Base-by-base conservation (phyloP, 306 rosid genomes). In the Cucurbita maxima region DNA sequence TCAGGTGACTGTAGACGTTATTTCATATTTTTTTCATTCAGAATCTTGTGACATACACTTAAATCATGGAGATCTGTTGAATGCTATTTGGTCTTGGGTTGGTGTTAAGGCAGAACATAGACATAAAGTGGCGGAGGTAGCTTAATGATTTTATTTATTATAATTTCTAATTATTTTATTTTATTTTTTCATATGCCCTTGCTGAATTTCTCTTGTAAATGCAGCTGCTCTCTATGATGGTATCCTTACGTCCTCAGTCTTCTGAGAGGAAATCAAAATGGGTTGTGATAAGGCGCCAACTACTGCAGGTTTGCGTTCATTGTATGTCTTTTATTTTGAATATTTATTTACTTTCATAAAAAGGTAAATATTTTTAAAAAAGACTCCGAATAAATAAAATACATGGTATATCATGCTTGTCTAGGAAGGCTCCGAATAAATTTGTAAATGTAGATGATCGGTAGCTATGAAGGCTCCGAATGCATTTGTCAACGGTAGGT, bases 41-140 rank as follows among this genome's bases (percentile, higher is more conserved):
- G 87, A 81, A 73, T 85, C 86, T 62, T 93, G 97, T 87, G 90
- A 88, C 77, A 83, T 93, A 86, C 96, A 90, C 84, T 81, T 93
- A 81, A 93, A 93, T 79, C 98, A 93, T 43, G 96, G 88, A 76
- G 87, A 80, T 75, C 86, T 93, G 68, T 80, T 93, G 72, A 91
- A 87, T 79, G 91, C 96, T 82, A 86, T 93, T 83, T 93, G 98
- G 98, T 87, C 97, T 50, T 93, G 97, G 98, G 87, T 75, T 68
- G 98, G 98, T 83, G 85, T 93, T 75, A 78, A 87, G 86, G 87
- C 83, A 72, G 96, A 87, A 77, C 88, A 87, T 41, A 90, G 97
- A 80, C 84, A 77, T 47, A 90, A 93, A 93, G 97, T 90, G 76
- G 97, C 96, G 8, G 98, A 93, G 96, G 98, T 93, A 87, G 71